phyloP scores from a whole-genome alignment of 2,329 filamentous ascomycete genomes.

The Phoma sp. region DNA sequence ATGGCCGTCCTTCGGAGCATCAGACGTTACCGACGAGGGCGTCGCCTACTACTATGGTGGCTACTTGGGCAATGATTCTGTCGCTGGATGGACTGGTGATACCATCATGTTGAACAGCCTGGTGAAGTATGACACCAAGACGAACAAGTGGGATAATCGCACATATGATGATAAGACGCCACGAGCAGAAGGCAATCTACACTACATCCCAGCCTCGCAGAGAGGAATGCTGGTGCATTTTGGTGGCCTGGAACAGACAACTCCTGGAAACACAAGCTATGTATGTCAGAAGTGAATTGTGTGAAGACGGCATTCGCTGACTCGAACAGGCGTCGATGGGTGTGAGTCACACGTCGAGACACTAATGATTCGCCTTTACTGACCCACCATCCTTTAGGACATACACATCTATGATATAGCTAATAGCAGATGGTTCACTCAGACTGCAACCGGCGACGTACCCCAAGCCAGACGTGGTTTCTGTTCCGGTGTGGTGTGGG shows the following conservation, averaged over 20 bases:
- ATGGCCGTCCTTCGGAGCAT: slow-evolving; percentile 20
- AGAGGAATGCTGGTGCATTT: slow-evolving; percentile 66
- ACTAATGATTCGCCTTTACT: not conserved
- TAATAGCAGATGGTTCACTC: slow-evolving; percentile 64
- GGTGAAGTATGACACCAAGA: slow-evolving; percentile 62
- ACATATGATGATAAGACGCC: slow-evolving; percentile 58
- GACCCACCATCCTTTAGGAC: slow-evolving; percentile 1
- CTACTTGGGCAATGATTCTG: slow-evolving; percentile 62
- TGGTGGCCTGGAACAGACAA: slow-evolving; percentile 56
- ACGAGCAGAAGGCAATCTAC: slow-evolving; percentile 64
- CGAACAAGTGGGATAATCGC: slow-evolving; percentile 57
- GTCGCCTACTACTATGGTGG: slow-evolving; percentile 66
- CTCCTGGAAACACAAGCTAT: not conserved
- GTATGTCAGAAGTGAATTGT: not conserved
- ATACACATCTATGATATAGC: slow-evolving; percentile 65
- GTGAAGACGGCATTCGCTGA: not conserved
- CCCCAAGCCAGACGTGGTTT: slow-evolving; percentile 62
- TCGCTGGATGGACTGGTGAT: slow-evolving; percentile 28
- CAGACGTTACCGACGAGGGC: slow-evolving; percentile 12
- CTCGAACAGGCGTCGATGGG: not conserved
- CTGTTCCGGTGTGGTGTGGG: slow-evolving; percentile 66
- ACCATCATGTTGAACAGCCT: slow-evolving; percentile 56
- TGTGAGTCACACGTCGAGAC: not conserved
- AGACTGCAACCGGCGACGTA: slow-evolving; percentile 61
- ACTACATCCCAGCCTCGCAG: slow-evolving; percentile 64